A percentile compares a stretch with the other conserved stretches of the same genome.
Conservation (phyloP, 495 filamentous ascomycete species). For the Penicillium flavigenum region DNA sequence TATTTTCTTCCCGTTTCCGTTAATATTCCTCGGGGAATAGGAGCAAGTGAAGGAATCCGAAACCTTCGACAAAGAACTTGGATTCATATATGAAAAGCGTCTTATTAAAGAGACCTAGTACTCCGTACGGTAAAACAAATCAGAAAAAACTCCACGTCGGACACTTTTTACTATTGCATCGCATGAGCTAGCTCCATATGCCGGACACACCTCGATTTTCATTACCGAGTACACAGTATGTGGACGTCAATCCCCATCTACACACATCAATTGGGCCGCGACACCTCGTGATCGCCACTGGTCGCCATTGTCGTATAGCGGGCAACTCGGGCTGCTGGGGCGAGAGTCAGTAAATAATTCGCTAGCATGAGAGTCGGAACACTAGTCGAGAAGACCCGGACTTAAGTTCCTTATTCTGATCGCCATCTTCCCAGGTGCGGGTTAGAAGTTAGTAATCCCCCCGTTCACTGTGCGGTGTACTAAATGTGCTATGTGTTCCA, state of each 20-base stretch:
- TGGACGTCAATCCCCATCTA: background rate
- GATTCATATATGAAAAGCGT: no score
- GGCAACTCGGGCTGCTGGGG: background rate
- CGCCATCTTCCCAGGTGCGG: background rate
- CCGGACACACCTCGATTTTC: background rate
- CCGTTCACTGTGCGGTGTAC: background rate
- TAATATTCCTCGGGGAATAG: no score
- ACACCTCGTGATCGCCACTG: background rate
- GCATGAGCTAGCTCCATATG: background rate
- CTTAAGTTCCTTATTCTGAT: background rate
- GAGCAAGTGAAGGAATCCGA: no score
- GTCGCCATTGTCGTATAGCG: background rate
- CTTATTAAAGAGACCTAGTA: no score
- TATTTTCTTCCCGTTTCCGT: no score
- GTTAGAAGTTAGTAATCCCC: background rate
- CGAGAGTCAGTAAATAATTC: background rate
- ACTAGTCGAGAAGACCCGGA: background rate
- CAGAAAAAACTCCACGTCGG: slow-evolving; percentile 2
- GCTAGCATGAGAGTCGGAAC: background rate
- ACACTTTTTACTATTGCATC: background rate
- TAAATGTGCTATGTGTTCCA: no score
- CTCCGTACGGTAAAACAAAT: no score
- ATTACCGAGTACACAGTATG: background rate
- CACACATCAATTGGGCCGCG: background rate
- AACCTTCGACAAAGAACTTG: no score